Evolutionary conservation across 2,329 filamentous ascomycete species (phyloP), one percentile per base, ranked within the genome.

Genomic region (Leptographium radiaticola): DNA sequence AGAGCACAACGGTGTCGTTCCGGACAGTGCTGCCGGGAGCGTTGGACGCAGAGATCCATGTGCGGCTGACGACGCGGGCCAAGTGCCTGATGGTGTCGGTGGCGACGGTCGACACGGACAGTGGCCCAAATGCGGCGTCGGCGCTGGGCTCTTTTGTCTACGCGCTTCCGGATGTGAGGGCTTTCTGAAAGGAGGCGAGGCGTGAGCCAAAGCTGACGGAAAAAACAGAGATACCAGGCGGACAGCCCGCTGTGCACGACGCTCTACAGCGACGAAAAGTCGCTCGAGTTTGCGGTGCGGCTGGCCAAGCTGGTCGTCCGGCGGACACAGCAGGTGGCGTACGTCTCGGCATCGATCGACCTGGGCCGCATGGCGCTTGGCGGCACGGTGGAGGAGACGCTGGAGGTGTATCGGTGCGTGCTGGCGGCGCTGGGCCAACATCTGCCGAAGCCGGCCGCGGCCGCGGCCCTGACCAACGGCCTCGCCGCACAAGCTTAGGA

Each of bases 71-170:
- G 16, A 72, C 77, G 53, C 76, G 76, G 56, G 68, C 75, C 42
- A 82, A 79, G 61, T 76, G 75, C 34, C 67, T 83, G 53, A 66
- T 81, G 53, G 65, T 85, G n/a, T 80, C 81, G 62, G 68, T 85
- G 47, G 80, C 80, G 1, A 84, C 81, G 0, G 72, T 76, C 4
- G 65, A 74, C 31, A n/a, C 51, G 11, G 47, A 40, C 3, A 56
- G 54, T 12, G 54, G 47, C 8, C 71, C 71, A 53, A 78, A 79
- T 52, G 64, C 68, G 10, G 65, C 74, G 9, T 71, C 77, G 43
- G 71, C 77, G 50, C 76, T 97, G 68, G 91, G 93, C 4, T 95
- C 89, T 50, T 91, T 97, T 64, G 87, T 97, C 47, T 97, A 95
- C 66, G 87, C 90, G 3, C 80, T 98, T 66, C 91, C 93, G 16